Percentiles rank a stretch among this genome's conserved stretches.
phyloP scores from a whole-genome alignment of 2,329 filamentous ascomycete species.

The Capronia americana region DNA sequence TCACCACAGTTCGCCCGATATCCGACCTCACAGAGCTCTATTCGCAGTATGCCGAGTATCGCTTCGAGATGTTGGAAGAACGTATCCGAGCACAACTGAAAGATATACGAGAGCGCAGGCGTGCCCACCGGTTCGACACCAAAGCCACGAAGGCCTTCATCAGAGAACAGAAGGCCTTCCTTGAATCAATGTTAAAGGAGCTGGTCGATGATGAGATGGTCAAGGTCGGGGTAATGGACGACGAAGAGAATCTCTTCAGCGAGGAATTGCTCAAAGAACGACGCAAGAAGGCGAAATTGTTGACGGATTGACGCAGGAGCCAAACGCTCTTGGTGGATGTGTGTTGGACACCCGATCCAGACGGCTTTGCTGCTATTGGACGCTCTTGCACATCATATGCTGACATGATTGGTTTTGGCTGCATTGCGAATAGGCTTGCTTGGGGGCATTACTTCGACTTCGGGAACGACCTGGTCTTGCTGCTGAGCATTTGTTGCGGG shows the following conservation, averaged over 20 bases:
- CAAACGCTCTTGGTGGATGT: neutral
- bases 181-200: constrained; percentile 50
- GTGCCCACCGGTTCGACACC: constrained; percentile 46
- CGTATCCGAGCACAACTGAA: constrained; percentile 58
- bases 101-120: constrained; percentile 42
- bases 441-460: neutral
- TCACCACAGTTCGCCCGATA: constrained; percentile 65
- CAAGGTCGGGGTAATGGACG: constrained; percentile 45
- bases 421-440: neutral
- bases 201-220: constrained; percentile 51
- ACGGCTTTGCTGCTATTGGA: neutral
- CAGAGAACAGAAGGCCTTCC: constrained; percentile 41
- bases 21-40: constrained; percentile 66
- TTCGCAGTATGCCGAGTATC: constrained; percentile 66
- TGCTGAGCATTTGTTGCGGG: neutral
- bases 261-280: constrained; percentile 45
- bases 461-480: neutral
- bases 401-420: neutral
- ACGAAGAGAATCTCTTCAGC: constrained; percentile 46
- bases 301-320: neutral
- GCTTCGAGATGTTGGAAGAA: constrained; percentile 68
- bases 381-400: neutral
- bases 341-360: neutral
- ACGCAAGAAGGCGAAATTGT: constrained; percentile 38
- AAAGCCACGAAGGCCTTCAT: constrained; percentile 43